These are phyloP conservation scores for Termitomyces sp. DNA, from an alignment of 1,284 basidiomycete species.

Conservation along the genomic window DNA sequence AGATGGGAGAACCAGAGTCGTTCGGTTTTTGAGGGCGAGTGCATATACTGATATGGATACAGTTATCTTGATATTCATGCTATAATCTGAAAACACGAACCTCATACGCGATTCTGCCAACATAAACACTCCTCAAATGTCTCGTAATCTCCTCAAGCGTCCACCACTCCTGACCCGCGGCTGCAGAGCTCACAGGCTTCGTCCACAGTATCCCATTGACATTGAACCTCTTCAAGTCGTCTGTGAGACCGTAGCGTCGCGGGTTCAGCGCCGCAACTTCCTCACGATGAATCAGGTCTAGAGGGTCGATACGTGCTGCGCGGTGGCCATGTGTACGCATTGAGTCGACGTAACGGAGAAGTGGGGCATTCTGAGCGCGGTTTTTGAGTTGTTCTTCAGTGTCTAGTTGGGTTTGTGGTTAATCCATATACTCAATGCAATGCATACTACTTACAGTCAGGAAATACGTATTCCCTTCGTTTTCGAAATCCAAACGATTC, in stretches of 20 bases:
- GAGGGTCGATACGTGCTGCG: constrained; percentile 79
- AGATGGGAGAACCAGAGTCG: constrained; percentile 82
- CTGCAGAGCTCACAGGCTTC: constrained; percentile 35
- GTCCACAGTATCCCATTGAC: constrained; percentile 82
- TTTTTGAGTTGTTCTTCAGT: constrained; percentile 72
- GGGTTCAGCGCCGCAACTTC: constrained; percentile 80
- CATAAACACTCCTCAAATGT: constrained; percentile 71
- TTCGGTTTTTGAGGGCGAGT: constrained; percentile 76
- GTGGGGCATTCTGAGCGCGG: constrained; percentile 66
- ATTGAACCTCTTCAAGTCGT: constrained; percentile 53
- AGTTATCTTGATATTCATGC: background rate
- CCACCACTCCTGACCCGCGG: constrained; percentile 52
- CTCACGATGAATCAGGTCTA: constrained; percentile 81
- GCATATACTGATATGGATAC: constrained; percentile 56
- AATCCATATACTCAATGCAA: background rate
- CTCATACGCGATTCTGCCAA: constrained; percentile 82
- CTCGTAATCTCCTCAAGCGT: constrained; percentile 63
- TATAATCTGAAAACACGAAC: constrained; percentile 17
- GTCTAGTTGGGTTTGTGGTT: constrained; percentile 39
- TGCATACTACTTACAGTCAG: constrained; percentile 60
- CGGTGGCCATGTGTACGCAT: constrained; percentile 77
- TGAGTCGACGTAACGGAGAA: constrained; percentile 85
- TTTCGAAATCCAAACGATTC: constrained; percentile 79
- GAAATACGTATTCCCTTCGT: constrained; percentile 56
- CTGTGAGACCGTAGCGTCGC: constrained; percentile 66